These are phyloP conservation scores for Hypoxylon sp. DNA, from an alignment of 2,329 filamentous ascomycete genomes.

Conservation along the genomic window DNA sequence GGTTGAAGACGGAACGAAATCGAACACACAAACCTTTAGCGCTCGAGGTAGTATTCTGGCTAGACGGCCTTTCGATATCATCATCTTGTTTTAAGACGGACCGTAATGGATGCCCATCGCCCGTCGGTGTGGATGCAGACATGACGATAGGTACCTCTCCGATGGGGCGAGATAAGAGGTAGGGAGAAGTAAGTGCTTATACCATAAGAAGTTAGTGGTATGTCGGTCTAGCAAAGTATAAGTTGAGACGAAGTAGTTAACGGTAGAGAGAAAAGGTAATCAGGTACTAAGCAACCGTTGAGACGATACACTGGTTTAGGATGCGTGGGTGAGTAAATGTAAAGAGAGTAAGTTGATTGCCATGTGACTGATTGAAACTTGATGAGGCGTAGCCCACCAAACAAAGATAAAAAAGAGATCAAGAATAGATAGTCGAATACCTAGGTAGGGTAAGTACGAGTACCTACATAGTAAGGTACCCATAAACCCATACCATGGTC, in stretches of 20 bases:
- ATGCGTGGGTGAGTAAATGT: conserved; percentile 18
- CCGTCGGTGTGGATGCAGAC: conserved; percentile 45
- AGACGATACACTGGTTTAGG: not conserved
- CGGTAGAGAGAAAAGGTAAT: not conserved
- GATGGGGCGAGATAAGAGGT: conserved; percentile 17
- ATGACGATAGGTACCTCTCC: conserved; percentile 21
- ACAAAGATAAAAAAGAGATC: conserved; percentile 22
- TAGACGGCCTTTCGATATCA: conserved; percentile 45
- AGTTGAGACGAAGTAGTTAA: not conserved
- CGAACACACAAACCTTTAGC: conserved; percentile 47
- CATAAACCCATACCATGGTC: not conserved
- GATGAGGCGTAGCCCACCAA: conserved; percentile 7
- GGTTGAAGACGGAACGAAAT: conserved; percentile 14
- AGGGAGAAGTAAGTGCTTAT: conserved; percentile 10
- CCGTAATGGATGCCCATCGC: conserved; percentile 46
- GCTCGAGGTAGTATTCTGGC: conserved; percentile 38
- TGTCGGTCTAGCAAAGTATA: not conserved
- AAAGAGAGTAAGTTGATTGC: not conserved
- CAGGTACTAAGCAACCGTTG: not conserved
- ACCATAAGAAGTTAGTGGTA: conserved; percentile 17
- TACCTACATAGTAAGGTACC: not conserved
- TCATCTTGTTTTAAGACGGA: conserved; percentile 51
- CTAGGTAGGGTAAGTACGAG: conserved; percentile 34
- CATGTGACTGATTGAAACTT: not conserved
- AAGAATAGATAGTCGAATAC: conserved; percentile 38